Evolutionary conservation across 257 asterid genomes (phyloP), one percentile per base, ranked within the genome.

Genomic region (Parsonsia alboflavescens): DNA sequence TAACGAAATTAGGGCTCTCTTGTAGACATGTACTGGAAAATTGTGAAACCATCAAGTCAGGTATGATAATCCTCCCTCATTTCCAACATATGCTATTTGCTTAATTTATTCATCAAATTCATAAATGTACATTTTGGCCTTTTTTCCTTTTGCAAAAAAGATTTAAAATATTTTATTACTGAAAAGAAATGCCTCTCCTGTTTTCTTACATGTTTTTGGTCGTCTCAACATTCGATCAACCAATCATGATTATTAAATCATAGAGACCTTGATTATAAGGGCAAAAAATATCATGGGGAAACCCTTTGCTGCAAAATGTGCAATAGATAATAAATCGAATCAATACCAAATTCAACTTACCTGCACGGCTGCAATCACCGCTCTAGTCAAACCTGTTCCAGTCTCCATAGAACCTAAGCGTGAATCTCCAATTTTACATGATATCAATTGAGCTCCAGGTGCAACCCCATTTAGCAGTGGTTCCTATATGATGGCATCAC

Each of bases 321-420:
- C 44, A 63, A 30, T 16, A 33, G 68, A 39, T 63, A 6, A 30
- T 33, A 63, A 33, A 30, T 36, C 26, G 46, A 33, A 63, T 9
- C 3, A 65, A 36, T 65, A 17, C 30, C 7, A n/a, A n/a, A n/a
- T n/a, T n/a, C n/a, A 65, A 77, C 80, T 71, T 80, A 94, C 99
- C 91, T 94, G 93, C 77, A 94, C 98, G 63, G 98, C 99, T 5
- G 96, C 97, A 84, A 94, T 94, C 80, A 87, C 86, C 7, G 99
- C 99, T 76, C 99, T 88, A 77, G 89, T 89, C 86, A 94, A 87
- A 77, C 99, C 99, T 75, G 99, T 94, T 77, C 99, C 99, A 33
- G 99, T 94, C 84, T 92, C 97, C 98, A 94, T 94, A 78, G 97
- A 90, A 74, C 98, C 98, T 78, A 94, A 83, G 68, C 99, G 96